These are phyloP conservation scores for Cupressus sempervirens DNA, from an alignment of 75 land plant species.

Conservation along the genomic window DNA sequence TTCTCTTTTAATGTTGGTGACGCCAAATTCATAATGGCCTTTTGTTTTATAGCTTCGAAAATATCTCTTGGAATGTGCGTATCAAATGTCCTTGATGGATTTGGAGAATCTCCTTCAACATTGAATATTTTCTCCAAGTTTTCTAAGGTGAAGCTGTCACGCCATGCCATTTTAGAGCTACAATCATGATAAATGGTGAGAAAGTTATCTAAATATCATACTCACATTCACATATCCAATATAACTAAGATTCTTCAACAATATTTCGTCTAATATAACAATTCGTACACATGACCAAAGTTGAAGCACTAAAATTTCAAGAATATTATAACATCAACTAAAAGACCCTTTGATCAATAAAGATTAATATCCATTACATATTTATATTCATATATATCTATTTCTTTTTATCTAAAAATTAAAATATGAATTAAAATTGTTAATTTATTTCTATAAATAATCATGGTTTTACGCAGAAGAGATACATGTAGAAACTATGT, in stretches of 20 bases:
- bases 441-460: no score
- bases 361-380: no score
- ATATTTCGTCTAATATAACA: neutral
- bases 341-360: no score
- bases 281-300: neutral
- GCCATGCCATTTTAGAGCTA: neutral
- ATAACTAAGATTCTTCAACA: neutral
- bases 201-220: neutral
- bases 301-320: neutral
- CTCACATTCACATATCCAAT: neutral
- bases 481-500: no score
- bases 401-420: no score
- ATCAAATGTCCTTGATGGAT: neutral
- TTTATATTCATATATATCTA: no score
- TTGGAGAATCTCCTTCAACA: neutral
- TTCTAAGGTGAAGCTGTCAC: neutral
- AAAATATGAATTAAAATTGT: no score
- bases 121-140: neutral
- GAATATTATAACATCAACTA: no score
- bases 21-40: neutral
- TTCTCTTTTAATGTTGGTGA: neutral
- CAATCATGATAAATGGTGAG: neutral
- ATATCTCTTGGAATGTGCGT: neutral
- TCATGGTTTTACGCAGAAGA: no score
- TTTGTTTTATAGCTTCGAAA: neutral